Evolutionary conservation across 2,329 filamentous ascomycete genomes (phyloP).

Genomic region (Laburnicola sp.): DNA sequence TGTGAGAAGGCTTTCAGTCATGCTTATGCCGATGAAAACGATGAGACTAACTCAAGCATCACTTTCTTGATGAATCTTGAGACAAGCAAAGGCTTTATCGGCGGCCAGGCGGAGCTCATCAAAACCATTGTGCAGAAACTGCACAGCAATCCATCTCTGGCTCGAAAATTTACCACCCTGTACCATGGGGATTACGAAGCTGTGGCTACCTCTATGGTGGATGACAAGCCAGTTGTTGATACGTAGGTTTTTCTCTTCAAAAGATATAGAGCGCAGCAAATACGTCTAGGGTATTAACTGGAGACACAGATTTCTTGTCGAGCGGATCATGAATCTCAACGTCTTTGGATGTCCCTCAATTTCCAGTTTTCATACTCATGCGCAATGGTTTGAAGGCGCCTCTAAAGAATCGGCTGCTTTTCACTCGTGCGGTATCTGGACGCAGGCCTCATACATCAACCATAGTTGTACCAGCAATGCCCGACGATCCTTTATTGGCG

Average conservation of each 20-base stretch:
- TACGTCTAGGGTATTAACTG: not conserved
- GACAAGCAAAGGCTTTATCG: slow-evolving; percentile 38
- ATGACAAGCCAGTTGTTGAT: slow-evolving; percentile 51
- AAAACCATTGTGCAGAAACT: slow-evolving; percentile 52
- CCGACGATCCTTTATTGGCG: slow-evolving; percentile 46
- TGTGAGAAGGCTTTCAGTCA: slow-evolving; percentile 61
- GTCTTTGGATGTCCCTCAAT: slow-evolving; percentile 47
- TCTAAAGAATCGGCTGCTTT: slow-evolving; percentile 10
- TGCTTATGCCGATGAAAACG: slow-evolving; percentile 30
- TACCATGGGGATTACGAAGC: slow-evolving; percentile 47
- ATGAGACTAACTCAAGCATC: slow-evolving; percentile 13
- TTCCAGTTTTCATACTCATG: slow-evolving; percentile 18
- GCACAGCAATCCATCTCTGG: slow-evolving; percentile 45
- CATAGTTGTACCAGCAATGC: slow-evolving; percentile 49
- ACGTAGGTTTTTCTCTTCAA: slow-evolving; percentile 28
- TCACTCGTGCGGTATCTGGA: slow-evolving; percentile 45
- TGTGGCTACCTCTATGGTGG: slow-evolving; percentile 25
- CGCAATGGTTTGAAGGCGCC: too few relatives aligned
- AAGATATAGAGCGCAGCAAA: too few relatives aligned
- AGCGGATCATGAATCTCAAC: slow-evolving; percentile 51
- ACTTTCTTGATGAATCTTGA: slow-evolving; percentile 47
- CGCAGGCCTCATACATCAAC: slow-evolving; percentile 48
- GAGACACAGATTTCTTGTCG: slow-evolving; percentile 51
- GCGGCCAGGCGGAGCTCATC: slow-evolving; percentile 50
- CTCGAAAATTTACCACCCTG: slow-evolving; percentile 39